phyloP scores from a whole-genome alignment of 805 yeast species.

The Ogataea glucozyma region DNA sequence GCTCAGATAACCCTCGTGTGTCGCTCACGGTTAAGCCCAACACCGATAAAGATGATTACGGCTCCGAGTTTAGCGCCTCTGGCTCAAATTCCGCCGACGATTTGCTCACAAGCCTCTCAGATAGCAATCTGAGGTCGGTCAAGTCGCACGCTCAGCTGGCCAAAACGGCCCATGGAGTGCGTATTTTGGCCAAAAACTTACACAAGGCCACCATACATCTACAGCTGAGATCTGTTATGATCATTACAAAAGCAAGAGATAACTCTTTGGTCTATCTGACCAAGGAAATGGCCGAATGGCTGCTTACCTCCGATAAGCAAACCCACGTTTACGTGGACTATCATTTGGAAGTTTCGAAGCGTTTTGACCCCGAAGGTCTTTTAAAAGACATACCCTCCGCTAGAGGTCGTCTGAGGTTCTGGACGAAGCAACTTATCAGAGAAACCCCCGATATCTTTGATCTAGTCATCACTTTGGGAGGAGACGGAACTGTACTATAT shows the following conservation, averaged over 20 bases:
- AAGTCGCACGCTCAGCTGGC: slow-evolving; percentile 74
- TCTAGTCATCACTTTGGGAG: slow-evolving; percentile 85
- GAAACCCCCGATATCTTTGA: slow-evolving; percentile 56
- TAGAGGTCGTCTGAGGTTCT: slow-evolving; percentile 53
- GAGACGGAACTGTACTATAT: slow-evolving; percentile 93
- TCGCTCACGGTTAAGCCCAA: slow-evolving; percentile 25
- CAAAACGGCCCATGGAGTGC: slow-evolving; percentile 78
- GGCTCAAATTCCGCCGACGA: slow-evolving; percentile 20
- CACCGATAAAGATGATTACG: slow-evolving; percentile 15
- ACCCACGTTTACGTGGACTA: slow-evolving; percentile 68
- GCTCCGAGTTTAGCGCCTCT: no score
- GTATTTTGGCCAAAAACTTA: slow-evolving; percentile 71
- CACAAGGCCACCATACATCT: slow-evolving; percentile 70
- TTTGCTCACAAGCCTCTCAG: slow-evolving; percentile 24
- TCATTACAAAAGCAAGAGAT: slow-evolving; percentile 90
- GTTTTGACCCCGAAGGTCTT: slow-evolving; percentile 62
- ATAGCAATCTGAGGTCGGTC: slow-evolving; percentile 52
- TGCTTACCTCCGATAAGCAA: slow-evolving; percentile 41
- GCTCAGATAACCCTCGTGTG: slow-evolving; percentile 27
- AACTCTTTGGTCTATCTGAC: slow-evolving; percentile 74
- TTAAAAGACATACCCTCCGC: slow-evolving; percentile 48
- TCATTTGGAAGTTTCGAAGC: slow-evolving; percentile 57
- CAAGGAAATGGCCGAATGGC: slow-evolving; percentile 78
- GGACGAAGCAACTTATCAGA: slow-evolving; percentile 64
- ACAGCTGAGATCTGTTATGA: slow-evolving; percentile 68